These are phyloP conservation scores for Yamadazyma diddensiae DNA, from an alignment of 1,139 yeast genomes.

Conservation along the genomic window DNA sequence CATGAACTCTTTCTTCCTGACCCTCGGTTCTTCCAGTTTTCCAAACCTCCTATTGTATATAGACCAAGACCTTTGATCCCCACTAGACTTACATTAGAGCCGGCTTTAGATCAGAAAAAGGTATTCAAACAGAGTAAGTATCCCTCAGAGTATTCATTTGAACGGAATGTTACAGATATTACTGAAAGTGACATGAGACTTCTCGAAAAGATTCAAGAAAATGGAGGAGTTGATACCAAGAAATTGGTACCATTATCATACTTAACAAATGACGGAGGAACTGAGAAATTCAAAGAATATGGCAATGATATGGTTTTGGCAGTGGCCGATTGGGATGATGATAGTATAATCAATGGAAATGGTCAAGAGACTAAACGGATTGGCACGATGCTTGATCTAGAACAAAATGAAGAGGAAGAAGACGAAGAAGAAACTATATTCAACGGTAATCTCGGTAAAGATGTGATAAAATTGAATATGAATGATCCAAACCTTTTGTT, in stretches of 20 bases:
- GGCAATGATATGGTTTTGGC: conserved; percentile 66
- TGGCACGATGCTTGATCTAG: conserved; percentile 23
- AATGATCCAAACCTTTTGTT: conserved; percentile 82
- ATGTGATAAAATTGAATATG: conserved; percentile 64
- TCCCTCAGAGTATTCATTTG: conserved; percentile 4
- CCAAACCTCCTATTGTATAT: conserved; percentile 47
- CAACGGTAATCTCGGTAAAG: conserved; percentile 58
- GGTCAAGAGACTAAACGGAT: conserved; percentile 11
- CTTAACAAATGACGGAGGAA: conserved; percentile 34
- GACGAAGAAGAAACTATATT: conserved; percentile 81
- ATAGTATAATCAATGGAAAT: conserved; percentile 54
- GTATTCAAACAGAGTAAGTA: conserved; percentile 33
- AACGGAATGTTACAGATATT: conserved; percentile 19
- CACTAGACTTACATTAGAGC: conserved; percentile 46
- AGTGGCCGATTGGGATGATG: conserved; percentile 84
- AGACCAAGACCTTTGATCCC: conserved; percentile 64
- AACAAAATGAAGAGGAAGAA: conserved; percentile 58
- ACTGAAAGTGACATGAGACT: conserved; percentile 32
- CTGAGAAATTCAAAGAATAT: conserved; percentile 38
- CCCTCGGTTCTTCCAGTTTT: conserved; percentile 52
- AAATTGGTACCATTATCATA: conserved; percentile 25
- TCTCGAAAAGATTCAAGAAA: conserved; percentile 21
- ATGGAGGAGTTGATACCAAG: conserved; percentile 13
- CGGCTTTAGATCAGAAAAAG: conserved; percentile 46
- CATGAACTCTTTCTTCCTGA: conserved; percentile 65